These are phyloP conservation scores for Paramecium bursaria DNA, from an alignment of 73 alveolate genomes.

Conservation along the genomic window DNA sequence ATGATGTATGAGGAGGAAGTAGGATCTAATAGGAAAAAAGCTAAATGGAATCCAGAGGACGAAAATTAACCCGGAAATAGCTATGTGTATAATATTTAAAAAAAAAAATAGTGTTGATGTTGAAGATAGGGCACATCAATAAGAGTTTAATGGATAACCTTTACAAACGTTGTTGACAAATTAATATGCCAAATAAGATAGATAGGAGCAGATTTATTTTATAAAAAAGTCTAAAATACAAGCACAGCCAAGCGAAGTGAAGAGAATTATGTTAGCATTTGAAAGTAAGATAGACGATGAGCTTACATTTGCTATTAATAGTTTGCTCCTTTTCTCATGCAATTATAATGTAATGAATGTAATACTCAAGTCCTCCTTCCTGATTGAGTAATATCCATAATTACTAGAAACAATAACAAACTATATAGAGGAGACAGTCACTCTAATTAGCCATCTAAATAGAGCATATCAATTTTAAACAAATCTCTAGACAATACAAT, in stretches of 20 bases:
- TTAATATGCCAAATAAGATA: constrained; percentile 19
- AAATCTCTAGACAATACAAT: constrained; percentile 24
- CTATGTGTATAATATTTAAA: constrained; percentile 35
- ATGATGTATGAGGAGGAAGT: constrained; percentile 47
- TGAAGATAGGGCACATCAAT: constrained; percentile 43
- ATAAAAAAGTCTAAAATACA: constrained; percentile 56
- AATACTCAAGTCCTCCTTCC: constrained; percentile 14
- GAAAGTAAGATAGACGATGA: constrained; percentile 96
- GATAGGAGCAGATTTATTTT: constrained; percentile 16
- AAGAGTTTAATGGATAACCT: constrained; percentile 50
- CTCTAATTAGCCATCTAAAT: constrained; percentile 17
- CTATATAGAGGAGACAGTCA: constrained; percentile 63
- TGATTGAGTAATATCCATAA: constrained; percentile 53
- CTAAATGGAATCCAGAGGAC: not conserved
- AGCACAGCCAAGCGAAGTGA: constrained; percentile 69
- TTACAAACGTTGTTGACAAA: not conserved
- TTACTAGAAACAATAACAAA: constrained; percentile 62
- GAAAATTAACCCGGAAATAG: constrained; percentile 51
- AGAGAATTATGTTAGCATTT: constrained; percentile 97
- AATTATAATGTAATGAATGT: constrained; percentile 57
- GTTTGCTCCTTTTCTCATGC: constrained; percentile 92
- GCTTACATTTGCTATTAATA: constrained; percentile 97
- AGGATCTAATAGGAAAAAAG: constrained; percentile 60
- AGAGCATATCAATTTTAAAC: constrained; percentile 29
- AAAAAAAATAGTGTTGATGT: constrained; percentile 24